Evolutionary conservation across 2,329 filamentous ascomycete species (phyloP).

Genomic region (Herpotrichia juniperi): DNA sequence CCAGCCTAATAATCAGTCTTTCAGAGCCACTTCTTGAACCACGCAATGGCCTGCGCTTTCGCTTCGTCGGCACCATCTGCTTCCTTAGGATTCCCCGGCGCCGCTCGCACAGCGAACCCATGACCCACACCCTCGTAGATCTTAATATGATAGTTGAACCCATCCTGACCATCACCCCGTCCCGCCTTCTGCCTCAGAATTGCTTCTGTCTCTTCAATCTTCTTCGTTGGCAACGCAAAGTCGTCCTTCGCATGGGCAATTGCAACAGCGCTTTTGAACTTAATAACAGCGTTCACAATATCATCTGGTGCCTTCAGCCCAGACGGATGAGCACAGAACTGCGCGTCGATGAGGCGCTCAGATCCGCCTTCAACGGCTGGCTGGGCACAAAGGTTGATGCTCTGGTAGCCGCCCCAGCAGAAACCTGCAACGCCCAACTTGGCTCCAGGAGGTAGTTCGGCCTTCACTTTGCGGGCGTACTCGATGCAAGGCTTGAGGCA

Average conservation of each 20-base stretch:
- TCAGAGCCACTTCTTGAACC: constrained; percentile 33
- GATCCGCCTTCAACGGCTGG: constrained; percentile 17
- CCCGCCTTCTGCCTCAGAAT: constrained; percentile 19
- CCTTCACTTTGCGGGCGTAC: constrained; percentile 18
- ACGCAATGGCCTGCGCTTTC: constrained; percentile 26
- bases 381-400: constrained; percentile 18
- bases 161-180: constrained; percentile 20
- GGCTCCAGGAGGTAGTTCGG: constrained; percentile 13
- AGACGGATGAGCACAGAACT: constrained; percentile 19
- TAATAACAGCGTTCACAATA: constrained; percentile 12
- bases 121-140: constrained; percentile 24
- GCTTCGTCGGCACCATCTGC: constrained; percentile 26
- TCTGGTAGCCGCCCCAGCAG: constrained; percentile 32
- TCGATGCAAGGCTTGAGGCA: constrained; percentile 6
- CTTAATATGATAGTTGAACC: constrained; percentile 22
- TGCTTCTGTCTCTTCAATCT: constrained; percentile 20
- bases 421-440: constrained; percentile 34
- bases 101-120: constrained; percentile 33
- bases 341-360: constrained; percentile 15
- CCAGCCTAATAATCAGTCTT: neutral
- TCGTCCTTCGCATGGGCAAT: constrained; percentile 27
- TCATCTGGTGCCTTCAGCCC: constrained; percentile 19
- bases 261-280: constrained; percentile 17
- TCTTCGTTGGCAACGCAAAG: constrained; percentile 16
- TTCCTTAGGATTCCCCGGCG: constrained; percentile 21